Evolutionary conservation across 768 basidiomycete species (phyloP).

Genomic region (Lentinula raphanica): DNA sequence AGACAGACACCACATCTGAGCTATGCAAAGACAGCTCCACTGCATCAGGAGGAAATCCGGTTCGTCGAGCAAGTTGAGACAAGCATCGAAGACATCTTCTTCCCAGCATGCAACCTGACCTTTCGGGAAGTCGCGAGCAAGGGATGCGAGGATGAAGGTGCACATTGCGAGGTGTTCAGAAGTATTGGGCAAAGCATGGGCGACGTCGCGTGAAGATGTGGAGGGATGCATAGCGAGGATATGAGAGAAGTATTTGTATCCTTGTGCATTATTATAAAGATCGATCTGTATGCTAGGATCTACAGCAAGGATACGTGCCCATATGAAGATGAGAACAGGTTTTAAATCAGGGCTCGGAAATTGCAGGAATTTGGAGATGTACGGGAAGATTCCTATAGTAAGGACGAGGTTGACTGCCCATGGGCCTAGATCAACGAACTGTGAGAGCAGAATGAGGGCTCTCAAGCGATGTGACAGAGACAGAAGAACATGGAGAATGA

Average conservation of each 20-base stretch:
- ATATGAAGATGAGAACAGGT: conserved; percentile 97
- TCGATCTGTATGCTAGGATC: conserved; percentile 92
- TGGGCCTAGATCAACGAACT: conserved; percentile 96
- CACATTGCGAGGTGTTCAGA: conserved; percentile 99
- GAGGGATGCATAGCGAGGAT: conserved; percentile 50
- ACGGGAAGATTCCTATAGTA: conserved; percentile 97
- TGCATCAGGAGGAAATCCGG: conserved; percentile 90
- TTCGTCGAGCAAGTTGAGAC: conserved; percentile 79
- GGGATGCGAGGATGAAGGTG: conserved; percentile 87
- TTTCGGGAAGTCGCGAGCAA: conserved; percentile 82
- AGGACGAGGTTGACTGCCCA: conserved; percentile 98
- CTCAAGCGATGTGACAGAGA: conserved; percentile 94
- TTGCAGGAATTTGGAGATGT: conserved; percentile 93
- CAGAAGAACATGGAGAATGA: conserved; percentile 93
- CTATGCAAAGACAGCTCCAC: conserved; percentile 91
- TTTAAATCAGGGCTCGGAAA: conserved; percentile 93
- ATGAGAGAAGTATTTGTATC: conserved; percentile 82
- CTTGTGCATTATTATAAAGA: conserved; percentile 71
- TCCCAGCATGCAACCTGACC: conserved; percentile 85
- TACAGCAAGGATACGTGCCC: conserved; percentile 97
- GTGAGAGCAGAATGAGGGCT: conserved; percentile 91
- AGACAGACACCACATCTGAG: conserved; percentile 89
- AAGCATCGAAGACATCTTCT: conserved; percentile 81
- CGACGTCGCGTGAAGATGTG: conserved; percentile 42
- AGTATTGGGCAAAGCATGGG: conserved; percentile 74